These are phyloP conservation scores for Spergularia bocconei DNA, from an alignment of 148 eudicot genomes.

Conservation along the genomic window DNA sequence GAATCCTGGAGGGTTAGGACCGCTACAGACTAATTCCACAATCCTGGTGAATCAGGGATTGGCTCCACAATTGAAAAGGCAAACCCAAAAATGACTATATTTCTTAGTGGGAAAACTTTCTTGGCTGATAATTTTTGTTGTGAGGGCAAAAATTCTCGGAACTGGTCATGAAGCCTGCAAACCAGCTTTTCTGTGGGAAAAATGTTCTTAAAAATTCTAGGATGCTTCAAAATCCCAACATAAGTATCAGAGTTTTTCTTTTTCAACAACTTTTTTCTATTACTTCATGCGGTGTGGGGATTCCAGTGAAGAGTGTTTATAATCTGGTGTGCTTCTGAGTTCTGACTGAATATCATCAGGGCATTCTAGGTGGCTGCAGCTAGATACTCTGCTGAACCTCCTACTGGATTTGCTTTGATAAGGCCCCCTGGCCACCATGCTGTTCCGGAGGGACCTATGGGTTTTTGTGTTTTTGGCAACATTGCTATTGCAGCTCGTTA, in stretches of 20 bases:
- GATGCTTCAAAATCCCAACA: background rate
- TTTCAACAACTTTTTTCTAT: background rate
- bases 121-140: no score
- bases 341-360: constrained; percentile 31
- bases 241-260: background rate
- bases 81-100: background rate
- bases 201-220: background rate
- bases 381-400: constrained; percentile 48
- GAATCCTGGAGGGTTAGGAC: background rate
- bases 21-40: background rate
- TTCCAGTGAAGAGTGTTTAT: background rate
- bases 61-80: background rate
- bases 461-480: constrained; percentile 93
- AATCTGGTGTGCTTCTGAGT: constrained; percentile 11
- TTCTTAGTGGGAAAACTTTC: no score
- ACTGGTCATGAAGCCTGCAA: background rate
- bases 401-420: constrained; percentile 79
- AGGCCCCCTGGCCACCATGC: constrained; percentile 99
- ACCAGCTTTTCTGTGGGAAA: no score
- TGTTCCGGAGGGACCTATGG: constrained; percentile 94
- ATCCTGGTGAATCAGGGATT: no score
- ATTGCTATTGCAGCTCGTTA: constrained; percentile 92
- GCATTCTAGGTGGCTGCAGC: constrained; percentile 75
- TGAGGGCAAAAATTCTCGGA: no score
- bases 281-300: background rate